Percentiles rank a stretch among this genome's conserved stretches.
These are phyloP conservation scores for Davidsoniella virescens DNA, from an alignment of 2,329 filamentous ascomycete genomes.

Conservation along the genomic window DNA sequence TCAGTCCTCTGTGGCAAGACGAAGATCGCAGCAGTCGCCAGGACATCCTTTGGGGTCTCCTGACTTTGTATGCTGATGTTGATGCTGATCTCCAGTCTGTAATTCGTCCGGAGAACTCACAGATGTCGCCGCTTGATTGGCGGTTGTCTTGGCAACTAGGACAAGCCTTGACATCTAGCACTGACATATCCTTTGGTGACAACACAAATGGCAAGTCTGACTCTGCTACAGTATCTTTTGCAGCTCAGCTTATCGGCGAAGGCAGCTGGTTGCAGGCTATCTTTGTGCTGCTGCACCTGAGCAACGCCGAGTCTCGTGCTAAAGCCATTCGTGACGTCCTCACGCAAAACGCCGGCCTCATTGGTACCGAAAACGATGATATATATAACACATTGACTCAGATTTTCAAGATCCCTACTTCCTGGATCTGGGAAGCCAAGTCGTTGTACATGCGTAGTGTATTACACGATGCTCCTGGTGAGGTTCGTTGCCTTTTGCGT, in stretches of 20 bases:
- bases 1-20: slow-evolving; percentile 44
- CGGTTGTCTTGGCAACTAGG: slow-evolving; percentile 76
- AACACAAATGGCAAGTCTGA: slow-evolving; percentile 46
- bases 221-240: slow-evolving; percentile 48
- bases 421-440: slow-evolving; percentile 79
- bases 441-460: slow-evolving; percentile 66
- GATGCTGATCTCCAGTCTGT: slow-evolving; percentile 48
- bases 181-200: slow-evolving; percentile 35
- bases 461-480: slow-evolving; percentile 48
- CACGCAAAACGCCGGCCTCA: slow-evolving; percentile 50
- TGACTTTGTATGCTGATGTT: slow-evolving; percentile 61
- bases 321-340: slow-evolving; percentile 58
- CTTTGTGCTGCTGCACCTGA: slow-evolving; percentile 68
- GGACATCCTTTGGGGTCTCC: slow-evolving; percentile 72
- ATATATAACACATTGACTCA: slow-evolving; percentile 41
- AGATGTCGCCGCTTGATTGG: slow-evolving; percentile 56
- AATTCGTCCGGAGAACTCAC: slow-evolving; percentile 60
- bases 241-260: slow-evolving; percentile 43
- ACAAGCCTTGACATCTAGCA: slow-evolving; percentile 40
- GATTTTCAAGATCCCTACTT: slow-evolving; percentile 52
- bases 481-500: slow-evolving; percentile 66
- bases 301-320: slow-evolving; percentile 42
- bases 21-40: slow-evolving; percentile 42
- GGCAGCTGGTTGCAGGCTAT: slow-evolving; percentile 53
- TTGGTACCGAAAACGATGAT: slow-evolving; percentile 41